A percentile compares a stretch with the other conserved stretches of the same genome.
phyloP scores from a whole-genome alignment of 208 protist species.

The Trypanosoma cruzi region DNA sequence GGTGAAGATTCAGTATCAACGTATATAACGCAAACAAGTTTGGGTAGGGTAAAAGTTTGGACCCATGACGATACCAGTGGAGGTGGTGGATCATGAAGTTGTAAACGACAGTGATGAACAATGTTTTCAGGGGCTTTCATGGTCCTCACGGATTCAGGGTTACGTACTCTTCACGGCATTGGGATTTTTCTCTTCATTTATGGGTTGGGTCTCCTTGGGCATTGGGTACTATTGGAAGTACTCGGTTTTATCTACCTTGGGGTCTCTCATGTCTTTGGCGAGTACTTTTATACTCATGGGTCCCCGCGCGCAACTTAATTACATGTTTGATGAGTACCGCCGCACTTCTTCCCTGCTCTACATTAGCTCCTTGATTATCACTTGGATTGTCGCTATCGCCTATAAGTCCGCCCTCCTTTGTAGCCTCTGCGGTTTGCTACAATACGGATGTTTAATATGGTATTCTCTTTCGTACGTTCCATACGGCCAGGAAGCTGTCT shows the following conservation, averaged over 20 bases:
- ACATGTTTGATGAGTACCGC: conserved; percentile 92
- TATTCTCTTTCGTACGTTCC: conserved; percentile 93
- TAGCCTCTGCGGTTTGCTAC: conserved; percentile 66
- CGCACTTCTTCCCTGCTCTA: conserved; percentile 65
- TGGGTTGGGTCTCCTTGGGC: conserved; percentile 83
- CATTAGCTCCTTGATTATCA: conserved; percentile 68
- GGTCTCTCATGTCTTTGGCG: conserved; percentile 74
- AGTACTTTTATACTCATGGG: conserved; percentile 90
- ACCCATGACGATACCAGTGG: conserved; percentile 2
- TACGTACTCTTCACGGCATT: conserved; percentile 82
- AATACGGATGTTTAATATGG: conserved; percentile 87
- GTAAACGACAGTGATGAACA: conserved; percentile 54
- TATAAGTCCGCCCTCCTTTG: conserved; percentile 73
- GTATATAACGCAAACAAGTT: conserved; percentile 7
- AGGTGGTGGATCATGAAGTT: background rate
- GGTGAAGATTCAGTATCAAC: no score
- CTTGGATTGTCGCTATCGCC: conserved; percentile 65
- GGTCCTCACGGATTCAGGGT: conserved; percentile 78
- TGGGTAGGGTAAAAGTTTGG: background rate
- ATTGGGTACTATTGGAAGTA: conserved; percentile 89
- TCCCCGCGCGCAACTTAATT: conserved; percentile 72
- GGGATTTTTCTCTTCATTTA: conserved; percentile 69
- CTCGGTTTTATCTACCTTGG: conserved; percentile 70
- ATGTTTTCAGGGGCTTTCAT: conserved; percentile 70
- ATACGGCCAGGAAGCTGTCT: conserved; percentile 73